Evolutionary conservation across 441 rosid genomes (phyloP).

Genomic region (Gossypium schwendimanii): DNA sequence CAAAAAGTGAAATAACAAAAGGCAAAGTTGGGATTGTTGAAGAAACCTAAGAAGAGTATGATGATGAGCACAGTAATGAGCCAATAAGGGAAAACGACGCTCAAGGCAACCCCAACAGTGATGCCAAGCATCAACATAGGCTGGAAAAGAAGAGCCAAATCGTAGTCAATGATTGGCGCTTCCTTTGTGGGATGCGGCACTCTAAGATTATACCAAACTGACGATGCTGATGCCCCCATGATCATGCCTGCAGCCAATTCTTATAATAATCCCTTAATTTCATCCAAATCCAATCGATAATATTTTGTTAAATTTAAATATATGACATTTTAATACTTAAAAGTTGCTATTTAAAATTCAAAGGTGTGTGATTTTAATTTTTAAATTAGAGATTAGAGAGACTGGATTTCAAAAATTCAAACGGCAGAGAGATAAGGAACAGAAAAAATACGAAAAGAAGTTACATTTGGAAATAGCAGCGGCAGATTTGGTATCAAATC

Average conservation of each 20-base stretch:
- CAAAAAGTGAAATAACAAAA: neutral
- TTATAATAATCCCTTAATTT: neutral
- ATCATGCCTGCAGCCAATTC: conserved; percentile 57
- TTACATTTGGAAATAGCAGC: conserved; percentile 93
- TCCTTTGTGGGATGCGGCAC: conserved; percentile 80
- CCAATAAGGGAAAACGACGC: conserved; percentile 95
- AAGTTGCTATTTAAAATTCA: too few species aligned
- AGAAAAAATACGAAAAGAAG: neutral
- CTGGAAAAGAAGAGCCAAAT: conserved; percentile 82
- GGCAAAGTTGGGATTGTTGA: neutral
- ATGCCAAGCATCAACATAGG: conserved; percentile 89
- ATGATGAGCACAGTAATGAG: conserved; percentile 85
- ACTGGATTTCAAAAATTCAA: neutral
- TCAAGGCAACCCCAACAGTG: conserved; percentile 76
- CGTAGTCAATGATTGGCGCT: conserved; percentile 84
- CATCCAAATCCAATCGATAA: neutral
- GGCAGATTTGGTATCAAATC: conserved; percentile 90
- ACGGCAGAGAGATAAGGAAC: neutral
- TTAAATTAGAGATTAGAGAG: too few species aligned
- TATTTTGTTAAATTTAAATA: too few species aligned
- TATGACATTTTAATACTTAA: too few species aligned
- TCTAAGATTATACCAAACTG: conserved; percentile 87
- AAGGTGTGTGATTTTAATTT: too few species aligned
- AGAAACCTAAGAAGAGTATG: conserved; percentile 66
- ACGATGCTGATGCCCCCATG: conserved; percentile 90